These are phyloP conservation scores for Teratosphaeria epicoccoides DNA, from an alignment of 2,329 filamentous ascomycete genomes.

Conservation along the genomic window DNA sequence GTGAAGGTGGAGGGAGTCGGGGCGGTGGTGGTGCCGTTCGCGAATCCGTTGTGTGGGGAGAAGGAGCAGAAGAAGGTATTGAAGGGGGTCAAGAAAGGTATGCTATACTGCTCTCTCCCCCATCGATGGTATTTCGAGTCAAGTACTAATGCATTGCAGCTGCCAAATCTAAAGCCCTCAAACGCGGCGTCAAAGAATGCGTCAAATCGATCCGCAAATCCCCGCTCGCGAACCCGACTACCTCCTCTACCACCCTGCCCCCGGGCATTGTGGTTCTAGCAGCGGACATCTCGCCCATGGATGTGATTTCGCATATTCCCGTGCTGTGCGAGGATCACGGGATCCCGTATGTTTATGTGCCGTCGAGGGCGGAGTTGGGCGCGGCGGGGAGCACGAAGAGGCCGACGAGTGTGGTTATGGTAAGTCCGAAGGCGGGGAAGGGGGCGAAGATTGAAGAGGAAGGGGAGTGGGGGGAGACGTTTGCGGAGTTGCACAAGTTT, in stretches of 20 bases:
- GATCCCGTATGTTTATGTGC: conserved; percentile 92
- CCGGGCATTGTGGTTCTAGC: conserved; percentile 78
- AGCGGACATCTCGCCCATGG: conserved; percentile 94
- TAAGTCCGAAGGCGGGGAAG: conserved; percentile 44
- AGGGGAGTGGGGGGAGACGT: conserved; percentile 45
- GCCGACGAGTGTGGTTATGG: conserved; percentile 93
- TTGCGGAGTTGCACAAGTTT: conserved; percentile 50
- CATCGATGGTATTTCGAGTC: neutral
- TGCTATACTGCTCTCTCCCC: conserved; percentile 6
- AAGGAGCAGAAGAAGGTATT: conserved; percentile 60
- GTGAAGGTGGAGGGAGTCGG: conserved; percentile 30
- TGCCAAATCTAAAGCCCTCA: conserved; percentile 88
- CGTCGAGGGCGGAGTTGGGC: conserved; percentile 84
- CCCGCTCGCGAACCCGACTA: conserved; percentile 52
- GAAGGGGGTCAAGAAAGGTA: conserved; percentile 54
- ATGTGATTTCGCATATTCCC: conserved; percentile 96
- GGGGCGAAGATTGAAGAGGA: conserved; percentile 32
- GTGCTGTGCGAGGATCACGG: conserved; percentile 97
- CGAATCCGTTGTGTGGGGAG: conserved; percentile 67
- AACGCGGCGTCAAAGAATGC: conserved; percentile 97
- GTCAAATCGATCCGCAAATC: conserved; percentile 97
- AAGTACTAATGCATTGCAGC: no score
- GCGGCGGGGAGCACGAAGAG: conserved; percentile 90
- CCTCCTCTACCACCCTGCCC: conserved; percentile 32
- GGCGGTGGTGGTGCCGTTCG: conserved; percentile 67